Conservation (phyloP, 257 asterid species). For the Rehmannia glutinosa region DNA sequence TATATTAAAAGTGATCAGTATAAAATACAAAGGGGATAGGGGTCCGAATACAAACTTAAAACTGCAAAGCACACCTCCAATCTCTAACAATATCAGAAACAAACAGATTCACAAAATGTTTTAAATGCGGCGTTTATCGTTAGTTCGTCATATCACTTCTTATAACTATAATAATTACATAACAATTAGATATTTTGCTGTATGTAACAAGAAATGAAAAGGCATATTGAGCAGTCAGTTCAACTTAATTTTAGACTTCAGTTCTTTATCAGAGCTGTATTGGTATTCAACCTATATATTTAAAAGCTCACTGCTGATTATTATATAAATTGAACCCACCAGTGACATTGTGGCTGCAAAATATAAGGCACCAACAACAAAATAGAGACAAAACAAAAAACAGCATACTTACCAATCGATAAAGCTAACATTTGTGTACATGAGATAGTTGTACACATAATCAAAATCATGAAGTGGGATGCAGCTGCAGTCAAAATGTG, state of each 20-base stretch:
- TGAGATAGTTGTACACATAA: slow-evolving; percentile 89
- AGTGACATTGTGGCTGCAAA: not conserved
- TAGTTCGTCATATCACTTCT: not conserved
- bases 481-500: slow-evolving; percentile 66
- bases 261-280: not conserved
- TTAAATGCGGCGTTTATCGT: not conserved
- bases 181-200: not conserved
- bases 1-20: too few relatives aligned
- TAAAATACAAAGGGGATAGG: too few relatives aligned
- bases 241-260: not conserved
- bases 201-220: not conserved
- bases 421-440: slow-evolving; percentile 90
- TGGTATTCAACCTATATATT: not conserved
- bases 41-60: too few relatives aligned
- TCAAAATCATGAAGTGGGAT: slow-evolving; percentile 85
- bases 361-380: not conserved
- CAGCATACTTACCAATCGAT: slow-evolving; percentile 67
- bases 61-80: too few relatives aligned
- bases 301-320: slow-evolving; percentile 4
- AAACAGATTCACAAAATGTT: too few relatives aligned
- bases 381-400: not conserved
- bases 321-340: not conserved
- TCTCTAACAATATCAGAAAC: too few relatives aligned
- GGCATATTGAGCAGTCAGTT: not conserved
- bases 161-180: not conserved